Conservation (phyloP, 306 rosid species). For the Herpetospermum pedunculosum region DNA sequence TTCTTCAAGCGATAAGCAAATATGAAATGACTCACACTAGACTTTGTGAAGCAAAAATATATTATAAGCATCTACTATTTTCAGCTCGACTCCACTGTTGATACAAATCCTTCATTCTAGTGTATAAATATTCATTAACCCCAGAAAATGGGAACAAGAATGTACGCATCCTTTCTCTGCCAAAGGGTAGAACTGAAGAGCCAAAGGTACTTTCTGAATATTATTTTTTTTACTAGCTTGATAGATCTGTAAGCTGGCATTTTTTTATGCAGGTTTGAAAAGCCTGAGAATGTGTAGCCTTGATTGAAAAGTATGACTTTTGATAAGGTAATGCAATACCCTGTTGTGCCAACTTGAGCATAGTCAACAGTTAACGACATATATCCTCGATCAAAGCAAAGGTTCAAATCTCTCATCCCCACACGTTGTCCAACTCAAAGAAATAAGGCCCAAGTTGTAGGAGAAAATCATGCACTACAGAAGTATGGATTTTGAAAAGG, state of each 20-base stretch:
- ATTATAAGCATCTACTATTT: not conserved
- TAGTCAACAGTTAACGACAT: no score
- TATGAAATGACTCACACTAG: not conserved
- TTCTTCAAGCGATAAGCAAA: not conserved
- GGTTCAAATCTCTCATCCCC: no score
- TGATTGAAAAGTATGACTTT: not conserved
- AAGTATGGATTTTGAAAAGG: no score
- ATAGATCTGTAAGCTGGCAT: not conserved
- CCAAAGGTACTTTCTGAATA: not conserved
- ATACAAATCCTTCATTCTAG: not conserved
- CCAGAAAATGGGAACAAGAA: not conserved
- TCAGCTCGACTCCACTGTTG: not conserved
- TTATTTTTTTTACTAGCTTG: not conserved
- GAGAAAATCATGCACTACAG: no score
- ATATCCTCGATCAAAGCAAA: no score
- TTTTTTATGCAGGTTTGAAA: not conserved
- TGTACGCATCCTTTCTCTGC: not conserved
- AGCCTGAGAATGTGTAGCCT: not conserved
- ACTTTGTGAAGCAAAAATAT: not conserved
- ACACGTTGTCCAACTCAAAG: no score
- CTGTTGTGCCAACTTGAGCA: no score
- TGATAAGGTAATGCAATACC: no score
- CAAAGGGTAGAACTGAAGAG: not conserved
- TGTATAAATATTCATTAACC: not conserved
- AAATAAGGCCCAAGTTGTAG: no score